These are phyloP conservation scores for Camellia granthamiana DNA, from an alignment of 148 eudicot species.

Conservation along the genomic window DNA sequence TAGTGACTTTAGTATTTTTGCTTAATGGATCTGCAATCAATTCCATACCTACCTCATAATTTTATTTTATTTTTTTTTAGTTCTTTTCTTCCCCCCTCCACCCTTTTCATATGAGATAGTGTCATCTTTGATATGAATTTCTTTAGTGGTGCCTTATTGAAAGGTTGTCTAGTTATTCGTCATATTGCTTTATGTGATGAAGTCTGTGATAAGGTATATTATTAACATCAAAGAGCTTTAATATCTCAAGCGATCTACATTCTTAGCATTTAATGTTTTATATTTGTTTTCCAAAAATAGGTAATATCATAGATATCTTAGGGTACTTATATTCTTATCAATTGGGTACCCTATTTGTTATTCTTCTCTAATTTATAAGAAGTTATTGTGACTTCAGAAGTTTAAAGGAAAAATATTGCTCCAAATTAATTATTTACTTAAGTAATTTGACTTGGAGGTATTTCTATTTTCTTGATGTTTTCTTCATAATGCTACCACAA, in stretches of 20 bases:
- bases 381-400: background rate
- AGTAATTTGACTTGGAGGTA: background rate
- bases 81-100: too few species aligned
- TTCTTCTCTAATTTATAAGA: background rate
- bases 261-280: background rate
- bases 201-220: background rate
- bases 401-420: slow-evolving; percentile 2
- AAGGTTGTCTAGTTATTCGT: background rate
- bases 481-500: background rate
- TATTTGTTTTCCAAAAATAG: background rate
- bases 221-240: background rate
- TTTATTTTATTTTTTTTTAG: too few species aligned
- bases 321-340: background rate
- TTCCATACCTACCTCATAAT: too few species aligned
- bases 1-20: too few species aligned
- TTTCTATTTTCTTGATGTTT: background rate
- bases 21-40: too few species aligned
- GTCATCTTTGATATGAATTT: background rate
- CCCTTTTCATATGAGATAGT: background rate
- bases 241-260: background rate
- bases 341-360: background rate
- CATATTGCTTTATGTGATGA: too few species aligned
- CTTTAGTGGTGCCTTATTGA: too few species aligned
- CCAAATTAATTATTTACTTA: background rate
- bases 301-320: background rate